phyloP scores from a whole-genome alignment of 192 early-diverging fungal genomes.

The Rhizophagus sp. region DNA sequence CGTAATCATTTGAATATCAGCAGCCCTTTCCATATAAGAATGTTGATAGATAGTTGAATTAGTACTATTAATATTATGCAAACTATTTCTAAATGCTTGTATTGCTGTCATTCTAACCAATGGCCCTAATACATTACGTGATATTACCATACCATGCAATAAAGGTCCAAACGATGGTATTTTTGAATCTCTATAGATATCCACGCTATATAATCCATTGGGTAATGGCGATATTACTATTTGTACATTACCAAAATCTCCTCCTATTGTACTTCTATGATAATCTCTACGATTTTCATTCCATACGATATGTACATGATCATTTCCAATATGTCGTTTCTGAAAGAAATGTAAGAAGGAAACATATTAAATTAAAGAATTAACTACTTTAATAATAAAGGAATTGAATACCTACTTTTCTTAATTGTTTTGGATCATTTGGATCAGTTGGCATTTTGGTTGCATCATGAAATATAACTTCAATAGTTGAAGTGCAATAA shows the following conservation, averaged over 20 bases:
- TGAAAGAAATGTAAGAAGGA: constrained; percentile 34
- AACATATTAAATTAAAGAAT: neutral
- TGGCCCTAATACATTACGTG: constrained; percentile 67
- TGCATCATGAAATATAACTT: constrained; percentile 92
- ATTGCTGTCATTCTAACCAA: constrained; percentile 83
- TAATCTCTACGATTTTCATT: constrained; percentile 93
- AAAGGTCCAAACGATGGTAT: constrained; percentile 88
- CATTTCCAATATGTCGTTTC: constrained; percentile 99
- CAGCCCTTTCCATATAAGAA: constrained; percentile 58
- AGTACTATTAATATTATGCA: constrained; percentile 34
- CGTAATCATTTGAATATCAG: constrained; percentile 60
- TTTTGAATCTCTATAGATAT: constrained; percentile 48
- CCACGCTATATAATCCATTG: constrained; percentile 63
- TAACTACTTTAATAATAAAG: neutral
- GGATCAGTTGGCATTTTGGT: constrained; percentile 84
- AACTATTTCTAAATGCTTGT: constrained; percentile 60
- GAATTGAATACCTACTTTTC: constrained; percentile 67
- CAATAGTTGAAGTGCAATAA: constrained; percentile 79
- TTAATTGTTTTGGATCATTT: constrained; percentile 81
- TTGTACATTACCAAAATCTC: constrained; percentile 97
- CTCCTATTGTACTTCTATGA: constrained; percentile 85
- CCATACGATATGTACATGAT: constrained; percentile 98
- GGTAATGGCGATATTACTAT: constrained; percentile 85
- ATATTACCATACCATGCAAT: constrained; percentile 76
- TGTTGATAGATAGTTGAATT: constrained; percentile 49